phyloP scores from a whole-genome alignment of 805 yeast genomes.

The Ogataea minuta region DNA sequence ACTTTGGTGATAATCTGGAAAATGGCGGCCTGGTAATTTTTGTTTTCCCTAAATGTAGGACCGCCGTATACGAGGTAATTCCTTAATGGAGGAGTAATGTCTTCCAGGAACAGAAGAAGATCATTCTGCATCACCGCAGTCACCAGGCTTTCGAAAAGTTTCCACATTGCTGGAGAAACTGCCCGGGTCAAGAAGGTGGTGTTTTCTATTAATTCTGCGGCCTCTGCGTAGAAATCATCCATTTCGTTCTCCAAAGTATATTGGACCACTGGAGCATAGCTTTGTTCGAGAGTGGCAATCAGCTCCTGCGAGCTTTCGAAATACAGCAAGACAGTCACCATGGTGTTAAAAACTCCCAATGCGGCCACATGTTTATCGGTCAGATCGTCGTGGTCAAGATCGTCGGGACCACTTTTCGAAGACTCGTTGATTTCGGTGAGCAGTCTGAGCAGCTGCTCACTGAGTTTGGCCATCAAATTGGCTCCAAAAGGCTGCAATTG shows the following conservation, averaged over 20 bases:
- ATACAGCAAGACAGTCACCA: slow-evolving; percentile 81
- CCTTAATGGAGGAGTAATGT: slow-evolving; percentile 67
- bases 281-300: slow-evolving; percentile 65
- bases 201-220: slow-evolving; percentile 75
- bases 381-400: slow-evolving; percentile 40
- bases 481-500: slow-evolving; percentile 91
- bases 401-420: slow-evolving; percentile 50
- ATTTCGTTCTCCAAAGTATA: slow-evolving; percentile 61
- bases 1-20: slow-evolving; percentile 48
- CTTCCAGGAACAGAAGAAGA: slow-evolving; percentile 71
- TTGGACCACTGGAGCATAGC: slow-evolving; percentile 70
- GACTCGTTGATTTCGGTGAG: slow-evolving; percentile 72
- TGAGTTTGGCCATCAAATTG: slow-evolving; percentile 55
- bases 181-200: slow-evolving; percentile 61
- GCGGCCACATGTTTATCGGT: slow-evolving; percentile 85
- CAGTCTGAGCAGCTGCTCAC: slow-evolving; percentile 71
- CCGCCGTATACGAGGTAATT: slow-evolving; percentile 64
- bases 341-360: slow-evolving; percentile 78
- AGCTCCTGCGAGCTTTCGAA: slow-evolving; percentile 79
- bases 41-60: slow-evolving; percentile 46
- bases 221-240: slow-evolving; percentile 81
- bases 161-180: slow-evolving; percentile 76
- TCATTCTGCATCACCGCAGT: slow-evolving; percentile 38
- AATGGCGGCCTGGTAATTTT: slow-evolving; percentile 47
- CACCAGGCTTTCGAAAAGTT: slow-evolving; percentile 53